Evolutionary conservation across 805 yeast species (phyloP), one percentile per base, ranked within the genome.

Genomic region (Debaryomyces tyrocola): DNA sequence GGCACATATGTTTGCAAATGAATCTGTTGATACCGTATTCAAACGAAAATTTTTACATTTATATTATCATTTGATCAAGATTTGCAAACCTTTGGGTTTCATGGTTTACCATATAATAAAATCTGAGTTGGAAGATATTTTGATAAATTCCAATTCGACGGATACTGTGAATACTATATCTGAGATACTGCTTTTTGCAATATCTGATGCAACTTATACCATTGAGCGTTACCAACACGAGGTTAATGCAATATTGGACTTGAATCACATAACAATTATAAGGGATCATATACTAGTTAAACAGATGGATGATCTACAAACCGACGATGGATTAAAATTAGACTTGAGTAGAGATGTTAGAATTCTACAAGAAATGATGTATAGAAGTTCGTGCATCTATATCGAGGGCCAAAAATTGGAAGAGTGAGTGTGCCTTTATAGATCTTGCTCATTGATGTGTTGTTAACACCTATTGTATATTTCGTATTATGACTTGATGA

Each of bases 341-440:
- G 53, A 48, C 34, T 31, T 31, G 34, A 31, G 34, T 31, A 40
- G 41, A 10, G 64, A 59, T 45, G 53, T 58, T 18, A 58, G 54
- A 41, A 48, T 44, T 21, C 40, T 66, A 20, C 68, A 62, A 43
- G 63, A 62, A 24, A 68, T 72, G 72, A 53, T 62, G 35, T 72
- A 70, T 52, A 62, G 72, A 47, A 58, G 66, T 37, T 65, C 73
- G 14, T 67, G 72, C 45, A 56, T 61, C 38, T 61, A 63, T 40
- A 64, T 70, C 20, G 75, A 70, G 37, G 73, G 71, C 4, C 57
- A 55, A 43, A 53, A 49, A 37, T 56, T 72, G 37, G 77, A 70
- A 47, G 64, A 64, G 41, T 69, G 47, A 51, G 20, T 33, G 14
- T 31, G 31, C 2, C 7, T 35, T 12, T 14, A 17, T 2, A 4